Base-by-base conservation (phyloP, 306 rosid species). In the Alnus glutinosa region DNA sequence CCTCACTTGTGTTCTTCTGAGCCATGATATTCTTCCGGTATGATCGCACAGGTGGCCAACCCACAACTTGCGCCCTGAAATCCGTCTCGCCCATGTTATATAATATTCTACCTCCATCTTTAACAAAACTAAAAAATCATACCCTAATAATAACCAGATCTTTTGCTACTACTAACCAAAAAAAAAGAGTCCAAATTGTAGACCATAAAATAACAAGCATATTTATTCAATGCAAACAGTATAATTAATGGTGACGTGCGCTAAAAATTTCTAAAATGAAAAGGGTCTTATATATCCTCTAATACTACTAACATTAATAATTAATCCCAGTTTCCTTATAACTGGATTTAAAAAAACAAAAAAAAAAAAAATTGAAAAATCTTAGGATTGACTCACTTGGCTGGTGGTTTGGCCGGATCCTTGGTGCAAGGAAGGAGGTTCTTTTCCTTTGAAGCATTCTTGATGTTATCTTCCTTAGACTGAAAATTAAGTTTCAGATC, bases 11-110 rank as follows among this genome's bases (percentile, higher is more conserved):
- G 36, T 44, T 89, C 83, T 96, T 96, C 42, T 86, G 98, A 34
- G 91, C 82, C 99, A 93, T 93, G 59, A 86, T 81, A 85, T 93
- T 96, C 97, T 93, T 96, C 78, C 99, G 86, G 88, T 88, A 90
- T 12, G 94, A 88, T n/a, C 96, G 83, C 90, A 96, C 99, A n/a
- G 99, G 99, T 79, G 99, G 99, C 99, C 99, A 96, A 71, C 99
- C 99, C 89, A 96, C 98, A 11, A 93, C 97, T 80, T 93, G 99
- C 77, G 97, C 88, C 88, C 99, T 96, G 88, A 77, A 83, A 77
- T 73, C 23, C 72, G 39, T 67, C 47, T 39, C 14, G 7, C 71
- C 71, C 28, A 2, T 15, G 15, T 66, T 9, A 23, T 23, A 23
- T 23, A 23, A 23, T 23, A 36, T 66, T 39, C 49, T 66, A 7